Evolutionary conservation across 257 asterid species (phyloP).

Genomic region (Solanum corneliomulleri): DNA sequence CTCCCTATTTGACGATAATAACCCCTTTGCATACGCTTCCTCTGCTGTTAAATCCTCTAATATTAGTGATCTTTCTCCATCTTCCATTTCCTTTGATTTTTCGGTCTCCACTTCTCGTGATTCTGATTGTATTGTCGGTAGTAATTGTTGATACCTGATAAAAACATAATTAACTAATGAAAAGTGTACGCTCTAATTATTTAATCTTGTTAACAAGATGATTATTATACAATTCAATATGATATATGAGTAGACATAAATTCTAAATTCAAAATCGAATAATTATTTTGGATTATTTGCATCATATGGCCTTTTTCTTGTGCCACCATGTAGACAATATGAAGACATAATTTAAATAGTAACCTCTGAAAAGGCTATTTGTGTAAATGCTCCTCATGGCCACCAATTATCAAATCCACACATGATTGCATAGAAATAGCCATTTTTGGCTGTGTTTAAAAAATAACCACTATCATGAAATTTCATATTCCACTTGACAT

Average conservation of each 20-base stretch:
- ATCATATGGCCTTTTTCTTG: neutral
- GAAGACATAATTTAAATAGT: neutral
- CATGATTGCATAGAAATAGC: neutral
- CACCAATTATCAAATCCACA: neutral
- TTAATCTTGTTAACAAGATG: neutral
- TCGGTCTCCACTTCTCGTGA: neutral
- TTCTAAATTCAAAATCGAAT: neutral
- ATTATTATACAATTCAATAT: neutral
- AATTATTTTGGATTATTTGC: neutral
- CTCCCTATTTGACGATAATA: conserved; percentile 6
- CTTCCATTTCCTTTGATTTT: neutral
- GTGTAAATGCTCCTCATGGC: neutral
- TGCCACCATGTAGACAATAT: neutral
- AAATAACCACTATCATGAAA: neutral
- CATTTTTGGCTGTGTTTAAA: neutral
- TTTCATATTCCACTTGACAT: neutral
- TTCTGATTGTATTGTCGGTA: neutral
- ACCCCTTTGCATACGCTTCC: conserved; percentile 54
- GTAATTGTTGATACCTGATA: neutral
- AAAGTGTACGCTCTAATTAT: neutral
- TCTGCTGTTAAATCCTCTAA: conserved; percentile 49
- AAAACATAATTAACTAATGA: neutral
- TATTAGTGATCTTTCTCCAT: conserved; percentile 33
- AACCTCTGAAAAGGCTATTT: neutral
- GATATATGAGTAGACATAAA: too few relatives aligned